Conservation (phyloP, 306 rosid genomes). For the Mucuna pruriens region DNA sequence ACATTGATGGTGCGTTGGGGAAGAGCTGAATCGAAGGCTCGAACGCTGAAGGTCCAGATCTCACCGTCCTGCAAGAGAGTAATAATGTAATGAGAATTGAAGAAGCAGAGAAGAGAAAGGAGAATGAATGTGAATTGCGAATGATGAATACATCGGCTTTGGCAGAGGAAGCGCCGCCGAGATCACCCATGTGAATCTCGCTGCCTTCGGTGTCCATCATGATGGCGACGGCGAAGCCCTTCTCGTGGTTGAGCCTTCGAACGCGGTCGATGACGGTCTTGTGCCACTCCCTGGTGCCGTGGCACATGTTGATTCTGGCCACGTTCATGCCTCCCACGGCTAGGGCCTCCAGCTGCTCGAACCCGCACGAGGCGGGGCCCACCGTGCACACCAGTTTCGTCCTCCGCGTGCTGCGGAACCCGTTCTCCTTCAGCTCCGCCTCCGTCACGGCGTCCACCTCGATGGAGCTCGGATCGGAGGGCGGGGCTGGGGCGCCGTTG, state of each 20-base stretch:
- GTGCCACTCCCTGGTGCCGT: slow-evolving; percentile 95
- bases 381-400: slow-evolving; percentile 89
- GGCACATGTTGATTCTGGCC: slow-evolving; percentile 94
- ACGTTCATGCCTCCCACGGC: slow-evolving; percentile 99
- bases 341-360: slow-evolving; percentile 87
- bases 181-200: slow-evolving; percentile 99
- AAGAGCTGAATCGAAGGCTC: slow-evolving; percentile 81
- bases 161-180: slow-evolving; percentile 89
- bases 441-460: slow-evolving; percentile 92
- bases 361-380: slow-evolving; percentile 86
- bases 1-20: slow-evolving; percentile 89
- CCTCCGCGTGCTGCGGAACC: slow-evolving; percentile 87
- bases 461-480: slow-evolving; percentile 63
- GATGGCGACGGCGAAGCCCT: slow-evolving; percentile 93
- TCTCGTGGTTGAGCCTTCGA: slow-evolving; percentile 78
- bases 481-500: slow-evolving; percentile 36
- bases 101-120: background rate
- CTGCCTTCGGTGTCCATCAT: slow-evolving; percentile 99
- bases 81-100: background rate
- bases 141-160: slow-evolving; percentile 72
- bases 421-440: slow-evolving; percentile 81
- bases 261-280: slow-evolving; percentile 72
- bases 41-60: slow-evolving; percentile 95
- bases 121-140: too few species aligned
- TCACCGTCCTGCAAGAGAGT: slow-evolving; percentile 76